phyloP scores from a whole-genome alignment of 2,329 filamentous ascomycete genomes.

The Cladorrhinum sp. region DNA sequence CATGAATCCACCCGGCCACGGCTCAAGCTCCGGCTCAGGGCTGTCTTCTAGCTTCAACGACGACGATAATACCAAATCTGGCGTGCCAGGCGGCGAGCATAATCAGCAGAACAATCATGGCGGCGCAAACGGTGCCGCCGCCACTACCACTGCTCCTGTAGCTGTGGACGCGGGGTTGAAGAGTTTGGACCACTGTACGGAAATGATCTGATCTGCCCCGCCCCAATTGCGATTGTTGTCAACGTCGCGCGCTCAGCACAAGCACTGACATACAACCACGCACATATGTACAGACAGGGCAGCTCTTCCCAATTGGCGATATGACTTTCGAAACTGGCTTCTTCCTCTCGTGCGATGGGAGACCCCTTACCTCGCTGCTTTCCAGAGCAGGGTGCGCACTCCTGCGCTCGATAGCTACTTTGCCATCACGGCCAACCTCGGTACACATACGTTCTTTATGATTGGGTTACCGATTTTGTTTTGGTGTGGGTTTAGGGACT shows the following conservation, averaged over 20 bases:
- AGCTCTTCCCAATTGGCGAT: constrained; percentile 84
- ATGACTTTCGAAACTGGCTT: constrained; percentile 73
- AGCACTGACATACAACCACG: constrained; percentile 14
- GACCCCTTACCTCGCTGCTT: constrained; percentile 85
- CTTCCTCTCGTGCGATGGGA: constrained; percentile 91
- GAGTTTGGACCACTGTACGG: constrained; percentile 75
- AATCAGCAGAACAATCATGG: constrained; percentile 23
- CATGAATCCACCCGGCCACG: constrained; percentile 28
- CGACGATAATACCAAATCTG: constrained; percentile 39
- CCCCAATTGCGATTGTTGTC: neutral
- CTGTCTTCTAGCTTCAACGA: constrained; percentile 3
- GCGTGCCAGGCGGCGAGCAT: constrained; percentile 29
- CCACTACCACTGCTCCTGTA: too few relatives aligned
- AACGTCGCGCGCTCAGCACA: neutral
- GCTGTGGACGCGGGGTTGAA: constrained; percentile 71
- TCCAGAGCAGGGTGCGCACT: constrained; percentile 77
- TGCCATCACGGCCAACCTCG: constrained; percentile 90
- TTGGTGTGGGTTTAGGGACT: constrained; percentile 85
- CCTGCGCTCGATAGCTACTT: constrained; percentile 93
- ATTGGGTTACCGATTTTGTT: constrained; percentile 89
- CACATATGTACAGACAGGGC: constrained; percentile 62
- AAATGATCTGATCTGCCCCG: neutral
- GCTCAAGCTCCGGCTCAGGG: constrained; percentile 33
- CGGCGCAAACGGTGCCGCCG: constrained; percentile 20
- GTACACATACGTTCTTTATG: constrained; percentile 99